Conservation (phyloP, 306 rosid genomes). For the Erythrophleum fordii region DNA sequence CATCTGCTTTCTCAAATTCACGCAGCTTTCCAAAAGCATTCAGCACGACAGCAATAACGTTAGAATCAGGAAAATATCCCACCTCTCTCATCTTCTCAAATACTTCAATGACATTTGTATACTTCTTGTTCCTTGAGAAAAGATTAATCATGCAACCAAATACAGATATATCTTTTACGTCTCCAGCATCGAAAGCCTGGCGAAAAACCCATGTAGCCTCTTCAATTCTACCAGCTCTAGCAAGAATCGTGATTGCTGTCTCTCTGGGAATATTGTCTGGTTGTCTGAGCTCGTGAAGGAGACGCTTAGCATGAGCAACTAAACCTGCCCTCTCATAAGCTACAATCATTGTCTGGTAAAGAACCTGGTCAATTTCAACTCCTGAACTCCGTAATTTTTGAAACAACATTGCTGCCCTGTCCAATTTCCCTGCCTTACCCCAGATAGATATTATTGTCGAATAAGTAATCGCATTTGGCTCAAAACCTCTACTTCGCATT, state of each 20-base stretch:
- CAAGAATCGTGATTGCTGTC: slow-evolving; percentile 77
- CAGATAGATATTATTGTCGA: slow-evolving; percentile 91
- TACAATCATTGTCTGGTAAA: slow-evolving; percentile 94
- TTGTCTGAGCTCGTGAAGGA: slow-evolving; percentile 80
- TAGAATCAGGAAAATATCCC: slow-evolving; percentile 83
- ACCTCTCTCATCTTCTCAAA: slow-evolving; percentile 83
- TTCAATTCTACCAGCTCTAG: slow-evolving; percentile 85
- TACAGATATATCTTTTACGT: slow-evolving; percentile 78
- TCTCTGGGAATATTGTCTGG: slow-evolving; percentile 80
- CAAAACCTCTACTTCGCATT: slow-evolving; percentile 83
- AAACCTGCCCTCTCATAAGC: slow-evolving; percentile 88
- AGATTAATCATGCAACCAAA: slow-evolving; percentile 79
- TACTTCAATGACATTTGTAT: slow-evolving; percentile 73
- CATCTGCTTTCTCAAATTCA: slow-evolving; percentile 79
- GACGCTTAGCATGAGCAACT: slow-evolving; percentile 91
- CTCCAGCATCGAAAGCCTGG: slow-evolving; percentile 78
- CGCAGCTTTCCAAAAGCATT: slow-evolving; percentile 88
- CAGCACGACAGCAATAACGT: slow-evolving; percentile 82
- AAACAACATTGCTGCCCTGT: slow-evolving; percentile 83
- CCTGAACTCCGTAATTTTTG: slow-evolving; percentile 87
- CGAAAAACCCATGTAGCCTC: slow-evolving; percentile 98
- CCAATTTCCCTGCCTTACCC: slow-evolving; percentile 93
- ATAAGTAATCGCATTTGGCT: slow-evolving; percentile 88
- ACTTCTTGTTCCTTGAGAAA: slow-evolving; percentile 73
- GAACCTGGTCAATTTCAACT: slow-evolving; percentile 83